Evolutionary conservation across 352 stramenopile genomes (phyloP).

Genomic region (Phytophthora foliorum): DNA sequence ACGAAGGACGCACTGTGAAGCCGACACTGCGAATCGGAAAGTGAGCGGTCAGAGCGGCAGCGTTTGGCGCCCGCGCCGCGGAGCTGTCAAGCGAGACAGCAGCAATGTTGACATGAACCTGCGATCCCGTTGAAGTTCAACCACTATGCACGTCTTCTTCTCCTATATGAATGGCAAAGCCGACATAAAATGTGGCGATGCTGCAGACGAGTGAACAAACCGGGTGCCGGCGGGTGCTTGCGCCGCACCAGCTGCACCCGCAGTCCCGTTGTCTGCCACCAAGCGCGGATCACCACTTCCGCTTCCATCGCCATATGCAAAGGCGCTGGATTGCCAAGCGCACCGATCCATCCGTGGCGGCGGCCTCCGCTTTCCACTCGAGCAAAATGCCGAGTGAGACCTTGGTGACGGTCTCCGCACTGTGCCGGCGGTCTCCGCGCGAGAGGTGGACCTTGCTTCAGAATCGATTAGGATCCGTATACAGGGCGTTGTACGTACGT

Average conservation of each 20-base stretch:
- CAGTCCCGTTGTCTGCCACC: constrained; percentile 22
- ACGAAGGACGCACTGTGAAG: constrained; percentile 3
- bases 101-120: constrained; percentile 29
- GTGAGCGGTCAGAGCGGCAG: constrained; percentile 9
- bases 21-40: constrained; percentile 38
- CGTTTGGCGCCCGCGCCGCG: not conserved
- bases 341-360: not conserved
- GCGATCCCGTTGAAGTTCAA: constrained; percentile 41
- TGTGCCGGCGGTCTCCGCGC: constrained; percentile 17
- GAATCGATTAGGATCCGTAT: constrained; percentile 31
- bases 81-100: constrained; percentile 23
- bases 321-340: constrained; percentile 7
- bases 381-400: constrained; percentile 7
- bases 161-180: constrained; percentile 35
- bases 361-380: constrained; percentile 8
- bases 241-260: constrained; percentile 17
- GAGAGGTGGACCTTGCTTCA: constrained; percentile 32
- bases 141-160: constrained; percentile 25
- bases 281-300: constrained; percentile 6
- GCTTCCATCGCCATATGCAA: constrained; percentile 20
- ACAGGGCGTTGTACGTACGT: not conserved
- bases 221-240: constrained; percentile 6
- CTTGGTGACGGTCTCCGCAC: constrained; percentile 26
- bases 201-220: constrained; percentile 27
- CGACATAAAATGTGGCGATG: constrained; percentile 28